These are phyloP conservation scores for Phylloporus rhodoxanthus DNA, from an alignment of 768 basidiomycete species.

Conservation along the genomic window DNA sequence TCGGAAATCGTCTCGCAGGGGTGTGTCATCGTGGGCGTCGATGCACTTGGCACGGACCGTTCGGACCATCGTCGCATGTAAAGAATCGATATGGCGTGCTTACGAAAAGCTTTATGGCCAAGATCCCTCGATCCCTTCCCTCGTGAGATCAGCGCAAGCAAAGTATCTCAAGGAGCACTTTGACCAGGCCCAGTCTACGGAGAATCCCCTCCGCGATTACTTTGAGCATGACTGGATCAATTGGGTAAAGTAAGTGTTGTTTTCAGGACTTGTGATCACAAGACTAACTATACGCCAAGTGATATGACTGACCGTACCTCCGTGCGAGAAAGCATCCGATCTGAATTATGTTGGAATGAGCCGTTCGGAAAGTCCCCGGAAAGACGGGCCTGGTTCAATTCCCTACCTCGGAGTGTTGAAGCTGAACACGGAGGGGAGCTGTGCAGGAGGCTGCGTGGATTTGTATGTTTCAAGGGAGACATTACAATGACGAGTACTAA, in stretches of 20 bases:
- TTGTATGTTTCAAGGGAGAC: constrained; percentile 45
- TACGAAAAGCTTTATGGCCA: constrained; percentile 46
- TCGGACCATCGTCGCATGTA: constrained; percentile 53
- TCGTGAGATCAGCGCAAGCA: constrained; percentile 33
- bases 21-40: constrained; percentile 42
- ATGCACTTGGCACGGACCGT: constrained; percentile 65
- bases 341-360: constrained; percentile 48
- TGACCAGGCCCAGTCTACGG: constrained; percentile 15
- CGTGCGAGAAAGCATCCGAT: constrained; percentile 46
- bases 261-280: not conserved
- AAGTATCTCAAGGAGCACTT: constrained; percentile 23
- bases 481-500: constrained; percentile 2
- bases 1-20: constrained; percentile 22
- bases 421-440: constrained; percentile 15
- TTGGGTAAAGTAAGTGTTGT: constrained; percentile 57
- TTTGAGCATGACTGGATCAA: constrained; percentile 64
- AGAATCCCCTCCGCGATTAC: constrained; percentile 43
- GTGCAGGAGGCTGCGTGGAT: constrained; percentile 43
- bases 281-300: constrained; percentile 32
- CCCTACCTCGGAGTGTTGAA: constrained; percentile 15
- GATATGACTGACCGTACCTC: constrained; percentile 73
- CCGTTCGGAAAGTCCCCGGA: constrained; percentile 45
- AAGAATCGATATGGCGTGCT: constrained; percentile 63
- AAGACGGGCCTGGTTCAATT: constrained; percentile 47
- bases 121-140: constrained; percentile 34